Evolutionary conservation across 352 stramenopile genomes (phyloP).

Genomic region (Pythium dissimile): DNA sequence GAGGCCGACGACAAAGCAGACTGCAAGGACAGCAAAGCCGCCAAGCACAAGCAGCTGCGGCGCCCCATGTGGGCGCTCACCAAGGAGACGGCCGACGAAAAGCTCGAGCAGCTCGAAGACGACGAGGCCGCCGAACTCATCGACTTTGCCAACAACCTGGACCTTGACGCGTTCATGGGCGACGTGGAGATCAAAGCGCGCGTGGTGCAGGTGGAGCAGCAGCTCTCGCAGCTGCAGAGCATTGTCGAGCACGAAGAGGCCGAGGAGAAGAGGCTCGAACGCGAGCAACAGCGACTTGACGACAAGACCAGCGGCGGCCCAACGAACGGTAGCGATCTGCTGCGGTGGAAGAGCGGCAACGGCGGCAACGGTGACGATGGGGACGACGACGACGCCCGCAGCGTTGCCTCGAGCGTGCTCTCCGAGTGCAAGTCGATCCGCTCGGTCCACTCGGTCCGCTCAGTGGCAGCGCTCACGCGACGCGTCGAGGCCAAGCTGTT

Average conservation of each 20-base stretch:
- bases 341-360: slow-evolving; percentile 29
- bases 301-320: slow-evolving; percentile 37
- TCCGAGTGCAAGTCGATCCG: slow-evolving; percentile 87
- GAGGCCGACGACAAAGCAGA: slow-evolving; percentile 19
- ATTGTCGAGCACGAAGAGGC: slow-evolving; percentile 77
- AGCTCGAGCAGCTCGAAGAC: slow-evolving; percentile 68
- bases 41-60: slow-evolving; percentile 21
- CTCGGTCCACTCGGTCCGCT: slow-evolving; percentile 80
- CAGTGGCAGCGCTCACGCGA: slow-evolving; percentile 66
- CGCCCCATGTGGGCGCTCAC: slow-evolving; percentile 92
- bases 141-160: slow-evolving; percentile 90
- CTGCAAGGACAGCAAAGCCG: slow-evolving; percentile 17
- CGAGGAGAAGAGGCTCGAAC: slow-evolving; percentile 78
- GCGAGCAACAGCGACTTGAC: slow-evolving; percentile 69
- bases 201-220: slow-evolving; percentile 85
- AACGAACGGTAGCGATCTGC: slow-evolving; percentile 54
- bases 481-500: slow-evolving; percentile 68
- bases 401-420: slow-evolving; percentile 68
- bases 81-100: slow-evolving; percentile 78
- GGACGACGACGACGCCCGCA: slow-evolving; percentile 63
- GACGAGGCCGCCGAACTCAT: slow-evolving; percentile 90
- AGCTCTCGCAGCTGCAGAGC: slow-evolving; percentile 86
- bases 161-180: slow-evolving; percentile 94
- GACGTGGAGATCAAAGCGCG: slow-evolving; percentile 86
- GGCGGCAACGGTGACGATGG: slow-evolving; percentile 20